Percentiles rank a stretch among this genome's conserved stretches.
These are phyloP conservation scores for Pyrus pyrifolia DNA, from an alignment of 306 rosid genomes.

Conservation along the genomic window DNA sequence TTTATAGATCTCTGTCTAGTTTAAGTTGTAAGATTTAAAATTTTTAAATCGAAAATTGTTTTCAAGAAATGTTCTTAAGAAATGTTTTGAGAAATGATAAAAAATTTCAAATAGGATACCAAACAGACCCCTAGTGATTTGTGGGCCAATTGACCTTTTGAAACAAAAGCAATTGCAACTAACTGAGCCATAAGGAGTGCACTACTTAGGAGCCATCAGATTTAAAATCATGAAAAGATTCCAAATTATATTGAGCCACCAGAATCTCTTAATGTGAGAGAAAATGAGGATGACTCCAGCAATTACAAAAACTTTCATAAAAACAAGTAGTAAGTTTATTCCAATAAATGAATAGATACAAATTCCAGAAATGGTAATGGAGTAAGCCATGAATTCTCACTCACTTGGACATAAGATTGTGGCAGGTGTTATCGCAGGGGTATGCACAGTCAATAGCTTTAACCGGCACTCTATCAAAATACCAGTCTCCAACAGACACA, in stretches of 20 bases:
- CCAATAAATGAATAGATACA: conserved; percentile 22
- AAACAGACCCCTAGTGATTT: not conserved
- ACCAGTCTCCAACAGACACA: conserved; percentile 84
- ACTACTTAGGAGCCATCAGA: not conserved
- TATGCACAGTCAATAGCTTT: conserved; percentile 80
- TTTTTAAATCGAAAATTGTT: too few relatives aligned
- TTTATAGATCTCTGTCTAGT: too few relatives aligned
- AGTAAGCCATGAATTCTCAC: conserved; percentile 27
- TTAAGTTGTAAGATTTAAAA: too few relatives aligned
- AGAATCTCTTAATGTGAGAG: conserved; percentile 1
- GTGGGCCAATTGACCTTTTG: not conserved
- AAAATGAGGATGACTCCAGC: not conserved
- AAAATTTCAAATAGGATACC: too few relatives aligned
- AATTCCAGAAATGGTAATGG: conserved; percentile 19
- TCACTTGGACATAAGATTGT: conserved; percentile 71
- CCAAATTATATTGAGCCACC: conserved; percentile 2
- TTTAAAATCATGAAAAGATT: conserved; percentile 4
- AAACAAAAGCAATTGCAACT: not conserved
- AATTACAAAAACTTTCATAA: conserved; percentile 4
- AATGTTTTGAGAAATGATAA: too few relatives aligned
- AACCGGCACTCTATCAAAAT: conserved; percentile 46
- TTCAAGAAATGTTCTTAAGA: too few relatives aligned
- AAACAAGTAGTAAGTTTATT: conserved; percentile 1
- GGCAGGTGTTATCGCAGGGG: conserved; percentile 88
- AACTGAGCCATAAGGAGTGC: not conserved